phyloP scores from a whole-genome alignment of 2,329 filamentous ascomycete species.

The Fusarium mundagurra region DNA sequence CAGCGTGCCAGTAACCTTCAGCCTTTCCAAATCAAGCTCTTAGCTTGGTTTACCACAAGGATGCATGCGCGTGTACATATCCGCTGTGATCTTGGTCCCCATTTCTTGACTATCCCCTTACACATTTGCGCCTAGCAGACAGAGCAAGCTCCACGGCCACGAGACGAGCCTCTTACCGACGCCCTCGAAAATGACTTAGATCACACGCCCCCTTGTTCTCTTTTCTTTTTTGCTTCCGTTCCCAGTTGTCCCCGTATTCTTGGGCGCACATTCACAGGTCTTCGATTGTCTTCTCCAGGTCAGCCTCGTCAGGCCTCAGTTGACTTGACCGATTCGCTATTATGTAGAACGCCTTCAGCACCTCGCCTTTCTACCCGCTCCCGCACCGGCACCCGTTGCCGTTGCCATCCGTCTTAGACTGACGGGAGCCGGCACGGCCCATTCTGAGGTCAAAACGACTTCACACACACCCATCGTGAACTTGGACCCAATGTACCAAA shows the following conservation, averaged over 20 bases:
- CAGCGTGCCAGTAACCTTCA: constrained; percentile 29
- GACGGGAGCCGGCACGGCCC: constrained; percentile 40
- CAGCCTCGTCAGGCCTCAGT: constrained; percentile 24
- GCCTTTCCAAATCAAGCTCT: constrained; percentile 40
- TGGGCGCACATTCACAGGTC: constrained; percentile 6
- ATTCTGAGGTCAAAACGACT: constrained; percentile 29
- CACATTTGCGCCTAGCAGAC: constrained; percentile 16
- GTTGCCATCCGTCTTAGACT: constrained; percentile 18
- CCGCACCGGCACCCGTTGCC: constrained; percentile 24
- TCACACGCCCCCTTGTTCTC: constrained; percentile 22
- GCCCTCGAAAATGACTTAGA: constrained; percentile 4
- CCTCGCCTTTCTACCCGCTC: constrained; percentile 38
- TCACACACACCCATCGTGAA: constrained; percentile 34
- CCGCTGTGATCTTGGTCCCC: constrained; percentile 26
- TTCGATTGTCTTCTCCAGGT: constrained; percentile 8
- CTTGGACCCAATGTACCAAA: constrained; percentile 41
- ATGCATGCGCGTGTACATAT: constrained; percentile 31
- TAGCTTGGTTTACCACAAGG: constrained; percentile 27
- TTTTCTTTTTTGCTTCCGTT: not conserved
- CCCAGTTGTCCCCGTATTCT: constrained; percentile 1
- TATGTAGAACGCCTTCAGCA: constrained; percentile 21
- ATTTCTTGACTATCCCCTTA: constrained; percentile 34
- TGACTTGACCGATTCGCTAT: not conserved
- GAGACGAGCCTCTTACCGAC: constrained; percentile 17
- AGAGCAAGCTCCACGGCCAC: constrained; percentile 26